Percentiles rank a stretch among this genome's conserved stretches.
phyloP scores from a whole-genome alignment of 345 rosid genomes.

The Adansonia digitata region DNA sequence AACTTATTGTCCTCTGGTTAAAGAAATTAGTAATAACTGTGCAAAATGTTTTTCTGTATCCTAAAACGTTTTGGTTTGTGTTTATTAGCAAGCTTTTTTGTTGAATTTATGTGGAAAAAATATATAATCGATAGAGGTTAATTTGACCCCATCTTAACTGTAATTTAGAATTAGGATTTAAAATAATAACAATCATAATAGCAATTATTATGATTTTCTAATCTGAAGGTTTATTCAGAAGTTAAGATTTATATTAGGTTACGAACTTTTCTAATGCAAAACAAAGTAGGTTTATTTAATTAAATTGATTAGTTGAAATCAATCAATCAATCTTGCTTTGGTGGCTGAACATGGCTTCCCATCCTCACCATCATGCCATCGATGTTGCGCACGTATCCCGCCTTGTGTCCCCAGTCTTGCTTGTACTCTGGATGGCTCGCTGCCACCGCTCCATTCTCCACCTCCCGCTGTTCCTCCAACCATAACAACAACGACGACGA shows the following conservation, averaged over 20 bases:
- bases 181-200: no score
- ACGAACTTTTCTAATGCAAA: not conserved
- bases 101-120: not conserved
- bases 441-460: slow-evolving; percentile 66
- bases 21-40: slow-evolving; percentile 8
- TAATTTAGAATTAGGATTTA: no score
- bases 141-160: no score
- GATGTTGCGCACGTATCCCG: slow-evolving; percentile 75
- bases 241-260: not conserved
- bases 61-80: not conserved
- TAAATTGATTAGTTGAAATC: not conserved
- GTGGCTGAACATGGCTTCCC: slow-evolving; percentile 54
- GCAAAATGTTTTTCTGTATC: not conserved
- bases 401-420: slow-evolving; percentile 82
- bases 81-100: not conserved
- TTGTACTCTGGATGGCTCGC: slow-evolving; percentile 68
- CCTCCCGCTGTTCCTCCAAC: slow-evolving; percentile 50
- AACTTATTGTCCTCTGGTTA: not conserved
- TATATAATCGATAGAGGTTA: no score
- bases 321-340: slow-evolving; percentile 20
- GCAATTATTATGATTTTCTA: no score
- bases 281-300: not conserved
- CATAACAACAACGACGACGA: not conserved
- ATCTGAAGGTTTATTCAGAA: no score
- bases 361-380: slow-evolving; percentile 65